Evolutionary conservation across 2,329 filamentous ascomycete genomes (phyloP).

Genomic region (Rutstroemia sp.): DNA sequence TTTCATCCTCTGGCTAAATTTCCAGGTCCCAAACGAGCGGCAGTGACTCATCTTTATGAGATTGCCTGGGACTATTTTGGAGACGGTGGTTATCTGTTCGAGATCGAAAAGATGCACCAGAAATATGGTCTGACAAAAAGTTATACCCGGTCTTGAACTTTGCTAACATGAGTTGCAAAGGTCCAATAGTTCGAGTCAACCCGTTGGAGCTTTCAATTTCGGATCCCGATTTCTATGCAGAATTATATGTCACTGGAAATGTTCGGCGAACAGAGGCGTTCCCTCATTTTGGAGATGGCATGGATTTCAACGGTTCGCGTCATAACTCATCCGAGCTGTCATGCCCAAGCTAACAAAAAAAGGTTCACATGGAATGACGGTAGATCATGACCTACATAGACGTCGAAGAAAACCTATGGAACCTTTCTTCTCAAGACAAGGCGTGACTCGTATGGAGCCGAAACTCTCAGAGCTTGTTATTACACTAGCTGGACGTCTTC

Average conservation of each 20-base stretch:
- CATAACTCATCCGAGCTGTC: neutral
- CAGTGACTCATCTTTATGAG: constrained; percentile 21
- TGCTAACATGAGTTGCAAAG: constrained; percentile 2
- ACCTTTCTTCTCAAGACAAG: constrained; percentile 14
- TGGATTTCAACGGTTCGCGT: constrained; percentile 2
- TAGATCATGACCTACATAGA: constrained; percentile 13
- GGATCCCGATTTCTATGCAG: constrained; percentile 31
- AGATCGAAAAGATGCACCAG: constrained; percentile 36
- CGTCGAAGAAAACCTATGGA: constrained; percentile 11
- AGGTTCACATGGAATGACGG: constrained; percentile 1
- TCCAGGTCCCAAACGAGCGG: constrained; percentile 27
- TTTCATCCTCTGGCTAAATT: constrained; percentile 26
- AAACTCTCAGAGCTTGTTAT: neutral
- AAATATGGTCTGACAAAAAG: constrained; percentile 30
- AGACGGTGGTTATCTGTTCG: constrained; percentile 34
- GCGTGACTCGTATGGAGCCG: neutral
- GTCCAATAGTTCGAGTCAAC: constrained; percentile 29
- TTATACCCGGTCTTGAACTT: neutral
- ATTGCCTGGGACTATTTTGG: constrained; percentile 35
- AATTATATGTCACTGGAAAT: constrained; percentile 29
- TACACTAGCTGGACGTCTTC: constrained; percentile 6
- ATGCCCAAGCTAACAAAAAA: neutral
- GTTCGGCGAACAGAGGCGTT: constrained; percentile 4
- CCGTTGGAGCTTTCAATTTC: constrained; percentile 34
- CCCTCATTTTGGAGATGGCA: neutral